phyloP scores from a whole-genome alignment of 345 rosid species.

The Excoecaria cochinchinensis region DNA sequence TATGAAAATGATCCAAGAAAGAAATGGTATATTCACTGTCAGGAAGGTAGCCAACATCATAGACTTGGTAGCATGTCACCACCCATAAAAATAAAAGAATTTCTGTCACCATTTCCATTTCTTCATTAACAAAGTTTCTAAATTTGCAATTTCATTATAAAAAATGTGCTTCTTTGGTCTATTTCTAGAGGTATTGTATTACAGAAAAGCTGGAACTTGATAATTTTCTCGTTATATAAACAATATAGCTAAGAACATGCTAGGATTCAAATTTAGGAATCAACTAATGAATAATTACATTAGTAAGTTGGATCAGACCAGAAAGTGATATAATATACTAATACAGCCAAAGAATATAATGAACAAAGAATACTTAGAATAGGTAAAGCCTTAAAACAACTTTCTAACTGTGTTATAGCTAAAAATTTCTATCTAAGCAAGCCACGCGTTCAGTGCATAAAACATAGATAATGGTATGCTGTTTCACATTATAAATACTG shows the following conservation, averaged over 20 bases:
- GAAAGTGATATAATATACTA: background rate
- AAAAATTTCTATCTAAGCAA: background rate
- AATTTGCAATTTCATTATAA: no score
- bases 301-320: background rate
- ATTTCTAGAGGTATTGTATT: no score
- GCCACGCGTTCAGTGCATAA: background rate
- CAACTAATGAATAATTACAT: background rate
- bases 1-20: background rate
- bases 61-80: background rate
- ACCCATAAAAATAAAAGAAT: no score
- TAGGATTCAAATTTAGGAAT: background rate
- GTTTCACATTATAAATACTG: conserved; percentile 1
- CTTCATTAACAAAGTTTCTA: no score
- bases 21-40: conserved; percentile 7
- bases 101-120: no score
- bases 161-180: no score
- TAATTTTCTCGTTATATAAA: no score
- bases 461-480: background rate
- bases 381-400: no score
- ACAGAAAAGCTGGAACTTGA: background rate
- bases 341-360: conserved; percentile 2
- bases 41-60: conserved; percentile 22
- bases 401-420: no score
- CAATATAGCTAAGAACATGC: no score
- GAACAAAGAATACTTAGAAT: no score